Conservation (phyloP, 1,284 basidiomycete species). For the Cutaneotrichosporon sp. region DNA sequence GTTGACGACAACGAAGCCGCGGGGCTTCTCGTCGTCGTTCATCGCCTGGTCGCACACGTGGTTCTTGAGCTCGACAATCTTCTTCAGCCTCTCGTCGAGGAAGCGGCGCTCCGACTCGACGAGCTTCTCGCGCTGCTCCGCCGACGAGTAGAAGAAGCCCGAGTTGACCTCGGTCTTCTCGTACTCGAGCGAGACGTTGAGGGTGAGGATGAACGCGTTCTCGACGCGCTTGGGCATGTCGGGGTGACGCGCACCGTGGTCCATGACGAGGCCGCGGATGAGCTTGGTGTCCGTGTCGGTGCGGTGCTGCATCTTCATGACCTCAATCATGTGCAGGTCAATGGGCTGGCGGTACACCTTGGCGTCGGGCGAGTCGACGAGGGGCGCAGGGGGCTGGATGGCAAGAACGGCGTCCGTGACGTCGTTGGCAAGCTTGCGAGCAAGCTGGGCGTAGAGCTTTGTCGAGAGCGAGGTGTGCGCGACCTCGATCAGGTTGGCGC, state of each 20-base stretch:
- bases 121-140: constrained; percentile 97
- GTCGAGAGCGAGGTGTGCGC: constrained; percentile 94
- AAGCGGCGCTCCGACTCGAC: constrained; percentile 96
- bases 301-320: constrained; percentile 99
- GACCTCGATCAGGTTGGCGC: constrained; percentile 87
- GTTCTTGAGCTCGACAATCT: constrained; percentile 97
- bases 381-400: constrained; percentile 71
- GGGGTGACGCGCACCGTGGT: constrained; percentile 90
- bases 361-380: constrained; percentile 59
- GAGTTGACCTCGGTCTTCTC: constrained; percentile 99
- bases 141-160: constrained; percentile 98
- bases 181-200: constrained; percentile 98
- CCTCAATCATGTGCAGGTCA: constrained; percentile 98
- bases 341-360: constrained; percentile 82
- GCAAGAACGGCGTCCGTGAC: constrained; percentile 94
- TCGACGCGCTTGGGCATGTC: constrained; percentile 99
- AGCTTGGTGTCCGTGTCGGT: constrained; percentile 98
- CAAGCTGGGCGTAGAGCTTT: constrained; percentile 81
- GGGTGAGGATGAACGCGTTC: constrained; percentile 91
- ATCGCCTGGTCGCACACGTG: constrained; percentile 90
- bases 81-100: constrained; percentile 91
- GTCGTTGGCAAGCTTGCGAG: constrained; percentile 85
- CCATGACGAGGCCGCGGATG: constrained; percentile 88
- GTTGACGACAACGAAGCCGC: constrained; percentile 95
- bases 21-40: constrained; percentile 63